Evolutionary conservation across 2,329 filamentous ascomycete genomes (phyloP).

Genomic region (Nigrograna mackinnonii): DNA sequence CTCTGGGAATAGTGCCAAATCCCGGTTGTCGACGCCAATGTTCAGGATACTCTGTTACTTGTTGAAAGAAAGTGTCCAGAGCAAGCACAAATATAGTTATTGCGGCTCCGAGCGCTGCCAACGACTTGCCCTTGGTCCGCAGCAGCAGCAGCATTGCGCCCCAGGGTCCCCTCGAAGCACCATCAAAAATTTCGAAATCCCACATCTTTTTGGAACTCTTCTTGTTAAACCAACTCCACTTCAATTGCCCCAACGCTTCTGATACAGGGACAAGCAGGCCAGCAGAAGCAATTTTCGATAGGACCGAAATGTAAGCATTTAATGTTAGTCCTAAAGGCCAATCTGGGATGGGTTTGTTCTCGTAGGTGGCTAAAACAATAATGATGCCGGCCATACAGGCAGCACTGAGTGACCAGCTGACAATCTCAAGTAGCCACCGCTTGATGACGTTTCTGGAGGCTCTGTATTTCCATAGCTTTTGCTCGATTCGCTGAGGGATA

Average conservation of each 20-base stretch:
- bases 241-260: conserved; percentile 22
- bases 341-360: neutral
- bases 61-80: conserved; percentile 23
- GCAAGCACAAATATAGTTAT: conserved; percentile 21
- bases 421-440: conserved; percentile 4
- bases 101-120: conserved; percentile 22
- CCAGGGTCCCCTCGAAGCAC: conserved; percentile 19
- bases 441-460: conserved; percentile 1
- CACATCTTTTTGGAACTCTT: conserved; percentile 12
- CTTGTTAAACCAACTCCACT: conserved; percentile 21
- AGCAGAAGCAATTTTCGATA: conserved; percentile 14
- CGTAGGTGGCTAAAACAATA: neutral
- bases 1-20: conserved; percentile 14
- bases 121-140: conserved; percentile 10
- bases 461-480: conserved; percentile 2
- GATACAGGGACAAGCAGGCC: conserved; percentile 15
- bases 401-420: conserved; percentile 4
- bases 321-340: conserved; percentile 1
- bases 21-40: conserved; percentile 14
- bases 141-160: conserved; percentile 14
- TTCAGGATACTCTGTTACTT: conserved; percentile 26
- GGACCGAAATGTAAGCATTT: neutral
- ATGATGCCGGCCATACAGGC: conserved; percentile 3
- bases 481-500: conserved; percentile 4
- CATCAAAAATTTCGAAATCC: conserved; percentile 29